Percentiles rank a stretch among this genome's conserved stretches.
These are phyloP conservation scores for Termitomyces eurrhizus DNA, from an alignment of 768 basidiomycete species.

Conservation along the genomic window DNA sequence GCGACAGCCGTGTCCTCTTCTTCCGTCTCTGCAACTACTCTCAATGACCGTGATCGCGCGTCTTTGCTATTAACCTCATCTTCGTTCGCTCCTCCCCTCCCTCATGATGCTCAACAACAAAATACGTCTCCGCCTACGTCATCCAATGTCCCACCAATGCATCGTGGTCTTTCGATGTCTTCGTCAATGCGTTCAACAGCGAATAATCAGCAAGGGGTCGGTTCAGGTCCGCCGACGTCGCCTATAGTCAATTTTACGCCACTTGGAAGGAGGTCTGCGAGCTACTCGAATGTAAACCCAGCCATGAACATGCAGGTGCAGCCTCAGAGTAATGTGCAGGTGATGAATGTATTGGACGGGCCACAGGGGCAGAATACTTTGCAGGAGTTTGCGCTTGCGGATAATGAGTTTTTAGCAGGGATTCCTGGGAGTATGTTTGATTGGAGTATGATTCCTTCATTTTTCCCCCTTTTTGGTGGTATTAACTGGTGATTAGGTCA, in stretches of 20 bases:
- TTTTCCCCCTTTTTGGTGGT: neutral
- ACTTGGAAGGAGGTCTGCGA: constrained; percentile 33
- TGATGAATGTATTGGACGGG: constrained; percentile 72
- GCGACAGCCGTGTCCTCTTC: constrained; percentile 18
- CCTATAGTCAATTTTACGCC: constrained; percentile 59
- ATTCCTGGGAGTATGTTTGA: constrained; percentile 86
- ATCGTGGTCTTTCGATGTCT: constrained; percentile 16
- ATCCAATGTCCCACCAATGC: constrained; percentile 14
- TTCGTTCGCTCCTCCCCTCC: constrained; percentile 31
- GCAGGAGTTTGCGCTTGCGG: constrained; percentile 63
- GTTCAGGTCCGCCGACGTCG: constrained; percentile 20
- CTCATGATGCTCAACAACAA: constrained; percentile 11
- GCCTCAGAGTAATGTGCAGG: constrained; percentile 56
- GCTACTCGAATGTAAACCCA: constrained; percentile 68
- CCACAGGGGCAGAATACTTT: constrained; percentile 50
- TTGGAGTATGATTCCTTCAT: constrained; percentile 53
- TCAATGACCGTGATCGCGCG: constrained; percentile 34
- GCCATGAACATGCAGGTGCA: constrained; percentile 53
- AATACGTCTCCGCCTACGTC: constrained; percentile 4
- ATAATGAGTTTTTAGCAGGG: constrained; percentile 69
- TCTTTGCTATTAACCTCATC: constrained; percentile 30
- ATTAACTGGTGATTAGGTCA: constrained; percentile 43
- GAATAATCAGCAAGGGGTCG: constrained; percentile 14
- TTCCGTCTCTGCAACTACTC: constrained; percentile 18
- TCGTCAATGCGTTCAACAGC: constrained; percentile 27